These are phyloP conservation scores for Tolypocladium nubicola DNA, from an alignment of 2,329 filamentous ascomycete species.

Conservation along the genomic window DNA sequence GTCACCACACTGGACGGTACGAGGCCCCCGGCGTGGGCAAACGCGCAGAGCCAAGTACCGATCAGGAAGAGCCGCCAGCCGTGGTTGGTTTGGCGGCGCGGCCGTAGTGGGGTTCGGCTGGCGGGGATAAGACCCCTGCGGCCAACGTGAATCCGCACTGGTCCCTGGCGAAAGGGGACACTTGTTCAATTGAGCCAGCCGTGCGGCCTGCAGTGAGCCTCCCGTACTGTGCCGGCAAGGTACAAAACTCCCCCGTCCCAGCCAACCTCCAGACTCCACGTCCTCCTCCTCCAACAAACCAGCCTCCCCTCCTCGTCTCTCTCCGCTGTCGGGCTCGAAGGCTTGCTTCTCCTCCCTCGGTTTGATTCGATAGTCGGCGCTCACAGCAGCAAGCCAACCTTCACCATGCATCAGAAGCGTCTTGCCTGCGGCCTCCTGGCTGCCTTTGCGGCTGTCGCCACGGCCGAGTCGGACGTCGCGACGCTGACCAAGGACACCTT, in stretches of 20 bases:
- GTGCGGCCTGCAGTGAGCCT: conserved; percentile 10
- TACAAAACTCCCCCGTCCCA: conserved; percentile 23
- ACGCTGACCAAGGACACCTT: conserved; percentile 82
- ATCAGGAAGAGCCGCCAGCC: neutral
- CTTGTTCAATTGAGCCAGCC: conserved; percentile 30
- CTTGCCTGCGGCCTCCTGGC: conserved; percentile 44
- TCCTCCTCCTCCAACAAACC: neutral
- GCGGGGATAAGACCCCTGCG: neutral
- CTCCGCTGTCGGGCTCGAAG: neutral
- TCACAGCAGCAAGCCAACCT: conserved; percentile 7
- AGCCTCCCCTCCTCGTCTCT: neutral
- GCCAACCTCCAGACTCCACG: conserved; percentile 1
- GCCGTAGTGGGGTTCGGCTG: neutral
- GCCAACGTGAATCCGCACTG: neutral
- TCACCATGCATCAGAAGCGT: conserved; percentile 38
- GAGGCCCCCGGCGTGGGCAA: neutral
- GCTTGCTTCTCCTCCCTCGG: neutral
- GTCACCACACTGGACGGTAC: neutral
- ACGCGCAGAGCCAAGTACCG: neutral
- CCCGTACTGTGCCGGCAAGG: conserved; percentile 2
- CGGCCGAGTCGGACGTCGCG: conserved; percentile 69
- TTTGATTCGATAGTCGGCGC: neutral
- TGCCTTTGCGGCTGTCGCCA: conserved; percentile 45
- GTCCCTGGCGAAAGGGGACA: conserved; percentile 22
- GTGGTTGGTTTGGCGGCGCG: neutral